Base-by-base conservation (phyloP, 805 yeast genomes). In the Zygosaccharomyces kombuchaensis region DNA sequence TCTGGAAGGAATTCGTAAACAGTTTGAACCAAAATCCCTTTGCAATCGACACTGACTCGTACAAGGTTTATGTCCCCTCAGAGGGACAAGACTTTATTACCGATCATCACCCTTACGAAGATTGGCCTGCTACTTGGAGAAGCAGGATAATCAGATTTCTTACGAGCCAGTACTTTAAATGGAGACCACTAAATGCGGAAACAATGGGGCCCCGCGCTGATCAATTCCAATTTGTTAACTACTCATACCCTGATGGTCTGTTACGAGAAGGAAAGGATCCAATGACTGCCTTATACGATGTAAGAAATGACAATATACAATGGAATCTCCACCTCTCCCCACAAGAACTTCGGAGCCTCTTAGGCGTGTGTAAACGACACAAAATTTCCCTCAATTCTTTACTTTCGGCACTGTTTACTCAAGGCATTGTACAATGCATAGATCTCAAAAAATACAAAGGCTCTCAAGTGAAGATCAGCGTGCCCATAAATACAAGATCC, bases 401-500 rank as follows among this genome's bases (percentile, higher is more conserved):
- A 13, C 13, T 62, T 5, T 40, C 51, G 2, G 53, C 66, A 2
- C 9, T 52, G 8, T 29, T 60, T 16, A 41, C 51, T 6, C 12
- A 42, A 1, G 25, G 51, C 17, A 27, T 52, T 9, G 19, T 26
- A 5, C 34, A 32, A 21, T 21, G 34, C 6, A 16, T 37, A 10
- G 36, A 29, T 25, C 10, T 16, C 12, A 27, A 29, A 6, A 37
- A 21, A 6, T 36, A 41, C 31, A 29, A 34, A n/a, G 59, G 59
- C 9, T 31, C 51, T 6, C 19, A 16, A 12, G 9, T 54, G 9
- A 54, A 46, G 16, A 46, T 54, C 3, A 37, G 43, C 30, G 43
- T 62, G 3, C 66, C 66, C 12, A 52, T 62, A 48, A 57, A 60
- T 45, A 52, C 65, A 0, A 53, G 66, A 44, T 14, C 10, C 3